Evolutionary conservation across 129 eudicot genomes (phyloP), one percentile per base, ranked within the genome.

Genomic region (Escallonia herrerae): DNA sequence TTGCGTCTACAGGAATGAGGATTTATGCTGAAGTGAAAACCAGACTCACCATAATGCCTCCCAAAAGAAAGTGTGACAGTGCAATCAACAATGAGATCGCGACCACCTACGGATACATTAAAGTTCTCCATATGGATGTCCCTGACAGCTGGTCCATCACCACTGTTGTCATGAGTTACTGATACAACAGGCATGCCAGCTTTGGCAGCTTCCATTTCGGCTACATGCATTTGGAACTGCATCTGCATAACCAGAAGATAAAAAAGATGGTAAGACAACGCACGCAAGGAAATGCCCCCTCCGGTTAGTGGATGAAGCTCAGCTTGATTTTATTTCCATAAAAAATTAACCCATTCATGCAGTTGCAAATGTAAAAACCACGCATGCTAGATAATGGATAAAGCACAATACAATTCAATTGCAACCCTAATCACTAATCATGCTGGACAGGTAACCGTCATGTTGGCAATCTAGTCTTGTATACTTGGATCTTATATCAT

Each of bases 161-260:
- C 95, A 60, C 79, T 74, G 67, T 80, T 79, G 55, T 82, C 95
- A 75, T 93, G 99, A 59, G 56, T 86, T 48, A 93, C 96, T 41
- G 80, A 78, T 69, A 89, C 88, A 77, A 79, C 85, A 63, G 99
- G 99, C 96, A 93, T 93, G 66, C 99, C 99, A 73, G 95, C 99
- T 74, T 80, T 89, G 62, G 81, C 86, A 14, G 95, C 95, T 80
- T 93, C 99, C 99, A 93, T 89, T 76, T 93, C 99, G 65, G 83
- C 83, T 62, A 93, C 71, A 84, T 93, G 99, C 66, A 79, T 81
- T 65, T 85, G 95, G 72, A 89, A 93, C 82, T 89, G 86, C 65
- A 77, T 78, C 99, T 93, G 77, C 38, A 48, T 39, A 68, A 71
- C 48, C 22, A 63, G 58, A 9, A 71, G 37, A 64, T 74, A 7